Percentiles rank a stretch among this genome's conserved stretches.
Evolutionary conservation across 805 yeast genomes (phyloP).

Genomic region (Ogataea pini): DNA sequence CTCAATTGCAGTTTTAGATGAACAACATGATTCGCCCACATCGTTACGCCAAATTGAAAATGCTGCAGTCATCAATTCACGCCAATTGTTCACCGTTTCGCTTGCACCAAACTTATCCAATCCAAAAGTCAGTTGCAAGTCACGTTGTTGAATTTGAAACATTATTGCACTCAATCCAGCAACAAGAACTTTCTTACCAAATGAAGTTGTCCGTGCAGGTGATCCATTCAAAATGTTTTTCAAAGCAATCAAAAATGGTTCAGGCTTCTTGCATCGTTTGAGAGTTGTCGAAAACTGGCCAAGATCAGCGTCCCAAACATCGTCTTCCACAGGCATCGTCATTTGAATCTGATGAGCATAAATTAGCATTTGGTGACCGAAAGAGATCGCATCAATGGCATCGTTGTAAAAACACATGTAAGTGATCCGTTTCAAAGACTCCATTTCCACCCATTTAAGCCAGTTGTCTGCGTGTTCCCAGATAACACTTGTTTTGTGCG

Average conservation of each 20-base stretch:
- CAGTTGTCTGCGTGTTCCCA: slow-evolving; percentile 36
- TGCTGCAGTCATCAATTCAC: slow-evolving; percentile 67
- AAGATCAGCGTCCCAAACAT: slow-evolving; percentile 48
- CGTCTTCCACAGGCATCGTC: slow-evolving; percentile 64
- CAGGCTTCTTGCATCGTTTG: slow-evolving; percentile 33
- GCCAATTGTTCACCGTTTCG: slow-evolving; percentile 55
- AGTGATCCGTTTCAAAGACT: slow-evolving; percentile 74
- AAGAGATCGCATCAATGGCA: slow-evolving; percentile 73
- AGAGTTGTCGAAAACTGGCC: slow-evolving; percentile 23
- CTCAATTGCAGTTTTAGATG: slow-evolving; percentile 36
- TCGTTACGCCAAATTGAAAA: slow-evolving; percentile 68
- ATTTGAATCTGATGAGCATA: slow-evolving; percentile 61
- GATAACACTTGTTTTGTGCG: slow-evolving; percentile 35
- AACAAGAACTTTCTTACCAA: slow-evolving; percentile 66
- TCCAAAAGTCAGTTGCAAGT: slow-evolving; percentile 56
- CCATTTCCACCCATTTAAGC: slow-evolving; percentile 77
- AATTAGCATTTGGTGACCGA: slow-evolving; percentile 68
- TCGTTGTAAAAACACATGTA: slow-evolving; percentile 82
- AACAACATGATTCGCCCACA: slow-evolving; percentile 40
- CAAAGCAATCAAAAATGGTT: slow-evolving; percentile 55
- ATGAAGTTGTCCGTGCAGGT: slow-evolving; percentile 48
- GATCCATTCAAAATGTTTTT: slow-evolving; percentile 58
- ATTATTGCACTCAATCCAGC: slow-evolving; percentile 68
- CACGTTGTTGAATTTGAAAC: slow-evolving; percentile 73
- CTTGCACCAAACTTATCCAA: slow-evolving; percentile 37